Conservation (phyloP, 345 rosid species). For the Populus davidiana region DNA sequence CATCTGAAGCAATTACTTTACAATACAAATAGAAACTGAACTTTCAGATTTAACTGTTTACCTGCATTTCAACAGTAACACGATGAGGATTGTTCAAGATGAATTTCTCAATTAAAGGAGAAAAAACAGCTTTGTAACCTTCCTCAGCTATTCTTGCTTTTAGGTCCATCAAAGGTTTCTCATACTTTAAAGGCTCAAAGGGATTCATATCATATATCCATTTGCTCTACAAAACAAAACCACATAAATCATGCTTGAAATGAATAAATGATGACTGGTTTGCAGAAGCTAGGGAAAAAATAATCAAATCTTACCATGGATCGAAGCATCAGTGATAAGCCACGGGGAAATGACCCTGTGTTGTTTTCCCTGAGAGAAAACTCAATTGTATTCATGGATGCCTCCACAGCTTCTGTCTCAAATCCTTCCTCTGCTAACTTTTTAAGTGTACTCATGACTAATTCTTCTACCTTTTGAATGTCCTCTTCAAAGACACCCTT, state of each 20-base stretch:
- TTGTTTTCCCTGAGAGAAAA: slow-evolving; percentile 96
- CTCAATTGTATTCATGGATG: slow-evolving; percentile 98
- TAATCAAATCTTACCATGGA: slow-evolving; percentile 53
- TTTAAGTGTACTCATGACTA: slow-evolving; percentile 63
- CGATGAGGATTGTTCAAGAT: slow-evolving; percentile 78
- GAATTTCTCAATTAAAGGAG: slow-evolving; percentile 81
- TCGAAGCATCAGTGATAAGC: slow-evolving; percentile 90
- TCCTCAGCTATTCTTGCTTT: slow-evolving; percentile 82
- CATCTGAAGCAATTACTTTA: slow-evolving; percentile 12
- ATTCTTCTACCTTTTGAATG: slow-evolving; percentile 72
- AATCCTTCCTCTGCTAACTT: slow-evolving; percentile 87
- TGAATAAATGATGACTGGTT: background rate
- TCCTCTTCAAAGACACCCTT: slow-evolving; percentile 80
- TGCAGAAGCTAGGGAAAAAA: background rate
- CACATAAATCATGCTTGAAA: slow-evolving; percentile 14
- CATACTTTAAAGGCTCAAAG: slow-evolving; percentile 87
- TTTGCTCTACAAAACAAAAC: slow-evolving; percentile 56
- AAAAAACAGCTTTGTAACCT: slow-evolving; percentile 92
- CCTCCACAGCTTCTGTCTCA: slow-evolving; percentile 87
- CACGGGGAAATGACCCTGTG: slow-evolving; percentile 98
- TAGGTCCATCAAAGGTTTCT: slow-evolving; percentile 69
- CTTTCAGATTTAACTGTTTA: slow-evolving; percentile 17
- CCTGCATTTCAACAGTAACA: slow-evolving; percentile 97
- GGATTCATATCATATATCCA: slow-evolving; percentile 99
- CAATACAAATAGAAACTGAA: slow-evolving; percentile 9